Conservation (phyloP, 2,329 filamentous ascomycete species). For the Aureobasidium sp. region DNA sequence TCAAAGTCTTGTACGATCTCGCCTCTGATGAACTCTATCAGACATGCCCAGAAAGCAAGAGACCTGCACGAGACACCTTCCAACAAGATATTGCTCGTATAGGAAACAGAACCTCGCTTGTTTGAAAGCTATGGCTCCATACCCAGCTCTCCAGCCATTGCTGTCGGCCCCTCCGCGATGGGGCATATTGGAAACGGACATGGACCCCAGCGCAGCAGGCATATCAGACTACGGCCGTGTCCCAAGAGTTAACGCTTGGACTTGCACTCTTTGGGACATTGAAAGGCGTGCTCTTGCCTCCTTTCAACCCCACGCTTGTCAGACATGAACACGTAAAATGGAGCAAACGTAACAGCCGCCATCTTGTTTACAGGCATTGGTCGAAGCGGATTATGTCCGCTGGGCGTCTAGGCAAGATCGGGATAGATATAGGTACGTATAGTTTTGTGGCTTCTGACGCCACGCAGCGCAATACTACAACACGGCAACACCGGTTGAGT, state of each 20-base stretch:
- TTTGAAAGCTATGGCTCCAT: not conserved
- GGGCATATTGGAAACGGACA: not conserved
- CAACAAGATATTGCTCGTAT: not conserved
- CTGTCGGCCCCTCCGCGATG: not conserved
- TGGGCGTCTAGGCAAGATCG: not conserved
- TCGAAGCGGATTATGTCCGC: constrained; percentile 1
- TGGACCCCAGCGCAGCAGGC: not conserved
- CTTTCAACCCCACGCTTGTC: not conserved
- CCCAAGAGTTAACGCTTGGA: not conserved
- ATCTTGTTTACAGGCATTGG: not conserved
- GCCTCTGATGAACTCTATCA: not conserved
- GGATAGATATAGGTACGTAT: constrained; percentile 2
- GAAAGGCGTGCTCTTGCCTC: not conserved
- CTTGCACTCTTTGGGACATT: not conserved
- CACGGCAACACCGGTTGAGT: not conserved
- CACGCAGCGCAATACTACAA: not conserved
- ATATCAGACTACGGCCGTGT: not conserved
- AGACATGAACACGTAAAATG: not conserved
- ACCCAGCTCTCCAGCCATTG: not conserved
- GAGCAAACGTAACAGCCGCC: not conserved
- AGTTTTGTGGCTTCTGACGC: not conserved
- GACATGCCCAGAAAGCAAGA: not conserved
- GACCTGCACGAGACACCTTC: not conserved
- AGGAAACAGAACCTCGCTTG: not conserved
- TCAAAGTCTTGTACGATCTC: not conserved